phyloP scores from a whole-genome alignment of 176 grass and related monocot genomes.

The Saccharum spontaneum region DNA sequence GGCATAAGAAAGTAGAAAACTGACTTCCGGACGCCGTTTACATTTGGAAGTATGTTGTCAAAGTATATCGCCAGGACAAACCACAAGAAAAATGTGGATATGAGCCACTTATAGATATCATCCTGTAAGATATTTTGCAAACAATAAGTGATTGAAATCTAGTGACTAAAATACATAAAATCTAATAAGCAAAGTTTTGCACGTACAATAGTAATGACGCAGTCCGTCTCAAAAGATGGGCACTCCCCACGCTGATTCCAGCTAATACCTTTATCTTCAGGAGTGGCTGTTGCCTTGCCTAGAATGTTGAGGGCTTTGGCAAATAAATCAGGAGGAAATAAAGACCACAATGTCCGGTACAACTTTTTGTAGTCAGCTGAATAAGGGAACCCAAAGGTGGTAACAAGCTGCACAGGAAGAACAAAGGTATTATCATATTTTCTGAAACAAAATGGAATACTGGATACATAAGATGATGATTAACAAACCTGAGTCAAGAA shows the following conservation, averaged over 20 bases:
- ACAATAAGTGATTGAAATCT: conserved; percentile 35
- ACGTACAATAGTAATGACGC: conserved; percentile 85
- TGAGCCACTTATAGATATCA: conserved; percentile 85
- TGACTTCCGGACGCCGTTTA: conserved; percentile 87
- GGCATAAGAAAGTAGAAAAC: conserved; percentile 90
- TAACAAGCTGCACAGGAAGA: conserved; percentile 73
- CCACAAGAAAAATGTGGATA: conserved; percentile 95
- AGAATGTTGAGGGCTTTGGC: conserved; percentile 83
- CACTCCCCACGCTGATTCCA: conserved; percentile 64
- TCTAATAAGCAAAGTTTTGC: conserved; percentile 19
- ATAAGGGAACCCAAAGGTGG: conserved; percentile 87
- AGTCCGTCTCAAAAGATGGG: conserved; percentile 58
- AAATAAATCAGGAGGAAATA: conserved; percentile 90
- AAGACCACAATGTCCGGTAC: conserved; percentile 75
- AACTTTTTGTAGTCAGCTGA: conserved; percentile 33
- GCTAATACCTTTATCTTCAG: conserved; percentile 81
- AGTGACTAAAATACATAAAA: background rate
- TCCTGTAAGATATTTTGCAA: conserved; percentile 57
- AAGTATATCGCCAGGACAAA: conserved; percentile 91
- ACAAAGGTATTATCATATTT: conserved; percentile 25
- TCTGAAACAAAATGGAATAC: conserved; percentile 3
- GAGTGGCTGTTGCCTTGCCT: conserved; percentile 78
- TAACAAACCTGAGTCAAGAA: conserved; percentile 80
- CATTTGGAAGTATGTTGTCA: conserved; percentile 95
- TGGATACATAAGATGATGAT: conserved; percentile 5